phyloP scores from a whole-genome alignment of 805 yeast genomes.

The Yamadazyma phyllophila region DNA sequence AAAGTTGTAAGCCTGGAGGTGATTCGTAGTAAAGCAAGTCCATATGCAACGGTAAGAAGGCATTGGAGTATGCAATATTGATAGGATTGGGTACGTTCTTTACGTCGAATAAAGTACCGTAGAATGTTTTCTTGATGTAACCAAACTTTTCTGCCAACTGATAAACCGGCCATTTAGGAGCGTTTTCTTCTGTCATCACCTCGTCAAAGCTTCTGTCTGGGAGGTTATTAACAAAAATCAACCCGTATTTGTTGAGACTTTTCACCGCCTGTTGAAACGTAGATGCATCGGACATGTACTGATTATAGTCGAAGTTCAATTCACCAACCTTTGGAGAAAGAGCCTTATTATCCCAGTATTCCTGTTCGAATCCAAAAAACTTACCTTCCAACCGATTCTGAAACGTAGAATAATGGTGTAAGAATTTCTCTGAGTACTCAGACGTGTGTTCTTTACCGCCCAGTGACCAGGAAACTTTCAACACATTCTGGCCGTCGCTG shows the following conservation, averaged over 20 bases:
- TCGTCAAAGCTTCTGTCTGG: constrained; percentile 38
- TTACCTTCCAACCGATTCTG: constrained; percentile 34
- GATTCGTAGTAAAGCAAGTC: constrained; percentile 75
- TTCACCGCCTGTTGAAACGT: constrained; percentile 38
- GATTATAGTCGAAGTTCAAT: constrained; percentile 32
- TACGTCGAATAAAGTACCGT: constrained; percentile 72
- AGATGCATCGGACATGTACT: constrained; percentile 35
- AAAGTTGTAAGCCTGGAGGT: constrained; percentile 74
- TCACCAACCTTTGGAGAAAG: constrained; percentile 19
- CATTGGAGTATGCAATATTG: constrained; percentile 68
- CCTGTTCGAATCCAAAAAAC: constrained; percentile 30
- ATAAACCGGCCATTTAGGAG: constrained; percentile 40
- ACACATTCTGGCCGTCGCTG: constrained; percentile 17
- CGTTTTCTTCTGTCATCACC: constrained; percentile 39
- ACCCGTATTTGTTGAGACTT: constrained; percentile 54
- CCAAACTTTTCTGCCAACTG: constrained; percentile 54
- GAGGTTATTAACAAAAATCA: constrained; percentile 51
- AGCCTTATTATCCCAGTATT: constrained; percentile 39
- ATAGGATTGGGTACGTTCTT: constrained; percentile 48
- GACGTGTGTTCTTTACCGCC: constrained; percentile 25
- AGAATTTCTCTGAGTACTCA: constrained; percentile 44
- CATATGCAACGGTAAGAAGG: constrained; percentile 70
- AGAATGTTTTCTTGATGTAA: constrained; percentile 66
- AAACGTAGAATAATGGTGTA: constrained; percentile 41
- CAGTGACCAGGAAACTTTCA: constrained; percentile 42